Conservation (phyloP, 148 eudicot genomes). For the Fallopia convolvulus region DNA sequence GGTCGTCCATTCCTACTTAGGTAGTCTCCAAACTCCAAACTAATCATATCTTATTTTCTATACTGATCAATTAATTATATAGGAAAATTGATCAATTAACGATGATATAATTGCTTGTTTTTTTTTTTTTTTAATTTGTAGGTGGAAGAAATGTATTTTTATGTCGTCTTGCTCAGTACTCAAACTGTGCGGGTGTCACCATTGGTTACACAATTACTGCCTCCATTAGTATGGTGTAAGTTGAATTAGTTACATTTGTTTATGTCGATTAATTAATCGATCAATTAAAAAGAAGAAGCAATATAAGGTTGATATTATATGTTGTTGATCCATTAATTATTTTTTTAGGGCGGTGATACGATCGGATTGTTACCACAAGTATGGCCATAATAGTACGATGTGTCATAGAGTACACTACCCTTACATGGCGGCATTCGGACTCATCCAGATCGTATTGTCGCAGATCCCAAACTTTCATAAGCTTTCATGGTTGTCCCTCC, state of each 20-base stretch:
- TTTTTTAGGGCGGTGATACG: conserved; percentile 19
- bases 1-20: conserved; percentile 9
- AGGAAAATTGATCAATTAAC: too few species aligned
- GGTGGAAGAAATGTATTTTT: not conserved
- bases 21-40: not conserved
- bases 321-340: not conserved
- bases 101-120: too few species aligned
- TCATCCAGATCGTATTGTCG: conserved; percentile 18
- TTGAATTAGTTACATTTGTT: not conserved
- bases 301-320: too few species aligned
- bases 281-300: too few species aligned
- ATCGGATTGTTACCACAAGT: conserved; percentile 22
- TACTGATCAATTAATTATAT: too few species aligned
- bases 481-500: conserved; percentile 23
- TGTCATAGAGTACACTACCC: conserved; percentile 14
- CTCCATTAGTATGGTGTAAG: conserved; percentile 56
- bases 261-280: too few species aligned
- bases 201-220: conserved; percentile 64
- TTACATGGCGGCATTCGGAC: conserved; percentile 21
- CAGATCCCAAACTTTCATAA: conserved; percentile 31
- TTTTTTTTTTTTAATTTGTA: not conserved
- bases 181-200: conserved; percentile 42
- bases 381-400: conserved; percentile 8
- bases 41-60: too few species aligned
- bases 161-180: conserved; percentile 24